Evolutionary conservation across 1,284 basidiomycete species (phyloP).

Genomic region (Hortiboletus rubellus): DNA sequence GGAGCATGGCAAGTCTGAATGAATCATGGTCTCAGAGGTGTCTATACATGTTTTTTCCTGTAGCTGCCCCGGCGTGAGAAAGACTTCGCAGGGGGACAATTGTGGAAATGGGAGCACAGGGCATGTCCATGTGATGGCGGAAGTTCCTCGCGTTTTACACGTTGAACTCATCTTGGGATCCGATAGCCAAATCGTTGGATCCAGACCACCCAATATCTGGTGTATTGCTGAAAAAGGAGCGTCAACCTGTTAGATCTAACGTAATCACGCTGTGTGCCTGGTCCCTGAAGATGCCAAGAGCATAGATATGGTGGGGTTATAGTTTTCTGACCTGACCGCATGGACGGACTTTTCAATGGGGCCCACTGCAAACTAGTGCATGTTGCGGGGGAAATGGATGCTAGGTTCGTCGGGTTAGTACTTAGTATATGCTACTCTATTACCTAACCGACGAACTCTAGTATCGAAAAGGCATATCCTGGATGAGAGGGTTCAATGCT

Average conservation of each 20-base stretch:
- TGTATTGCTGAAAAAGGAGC: constrained; percentile 3
- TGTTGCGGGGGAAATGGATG: not conserved
- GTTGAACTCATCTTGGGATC: not conserved
- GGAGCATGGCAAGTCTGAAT: too few relatives aligned
- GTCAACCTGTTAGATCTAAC: not conserved
- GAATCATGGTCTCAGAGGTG: too few relatives aligned
- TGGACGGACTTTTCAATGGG: not conserved
- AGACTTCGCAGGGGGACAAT: not conserved
- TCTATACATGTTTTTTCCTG: not conserved
- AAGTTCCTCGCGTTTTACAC: constrained; percentile 7
- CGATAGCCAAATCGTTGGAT: not conserved
- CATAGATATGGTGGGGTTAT: not conserved
- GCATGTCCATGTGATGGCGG: constrained; percentile 7
- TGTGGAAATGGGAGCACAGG: not conserved
- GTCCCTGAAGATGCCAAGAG: not conserved
- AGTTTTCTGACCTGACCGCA: too few relatives aligned
- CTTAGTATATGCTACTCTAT: not conserved
- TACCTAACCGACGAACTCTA: not conserved
- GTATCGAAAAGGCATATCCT: not conserved
- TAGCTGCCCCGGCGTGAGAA: constrained; percentile 11
- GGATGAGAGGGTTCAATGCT: not conserved
- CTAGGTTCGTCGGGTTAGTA: not conserved
- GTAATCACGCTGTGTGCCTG: not conserved
- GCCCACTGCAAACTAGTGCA: too few relatives aligned
- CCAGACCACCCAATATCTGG: not conserved